Percentiles rank a stretch among this genome's conserved stretches.
Conservation (phyloP, 2,329 filamentous ascomycete genomes). For the Calonectria crousiana region DNA sequence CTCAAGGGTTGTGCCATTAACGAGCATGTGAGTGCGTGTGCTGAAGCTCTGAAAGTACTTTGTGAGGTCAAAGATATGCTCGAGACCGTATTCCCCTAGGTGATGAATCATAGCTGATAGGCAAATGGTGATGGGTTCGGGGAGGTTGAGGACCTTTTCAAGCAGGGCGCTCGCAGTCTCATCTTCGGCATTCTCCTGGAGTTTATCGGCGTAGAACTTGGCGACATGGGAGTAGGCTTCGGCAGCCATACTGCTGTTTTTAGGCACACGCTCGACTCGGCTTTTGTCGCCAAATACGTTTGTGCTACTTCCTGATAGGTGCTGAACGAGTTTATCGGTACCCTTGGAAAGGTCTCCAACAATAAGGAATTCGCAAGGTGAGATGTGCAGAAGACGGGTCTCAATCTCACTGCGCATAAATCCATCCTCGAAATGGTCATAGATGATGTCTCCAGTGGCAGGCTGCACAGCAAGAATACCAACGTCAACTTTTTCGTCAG, state of each 20-base stretch:
- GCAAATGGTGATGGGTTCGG: conserved; percentile 89
- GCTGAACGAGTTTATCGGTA: conserved; percentile 91
- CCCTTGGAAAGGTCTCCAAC: conserved; percentile 91
- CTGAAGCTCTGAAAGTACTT: conserved; percentile 98
- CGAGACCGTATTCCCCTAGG: conserved; percentile 89
- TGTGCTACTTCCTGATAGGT: conserved; percentile 88
- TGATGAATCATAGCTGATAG: conserved; percentile 97
- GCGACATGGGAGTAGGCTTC: conserved; percentile 91
- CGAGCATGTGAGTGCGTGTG: conserved; percentile 91
- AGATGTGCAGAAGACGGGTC: conserved; percentile 93
- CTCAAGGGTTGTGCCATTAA: conserved; percentile 94
- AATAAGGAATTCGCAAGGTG: conserved; percentile 93
- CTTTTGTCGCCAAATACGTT: conserved; percentile 95
- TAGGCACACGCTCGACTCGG: conserved; percentile 83
- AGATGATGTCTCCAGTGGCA: conserved; percentile 94
- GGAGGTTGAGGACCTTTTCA: conserved; percentile 86
- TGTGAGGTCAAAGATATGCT: conserved; percentile 95
- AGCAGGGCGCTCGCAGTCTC: conserved; percentile 75
- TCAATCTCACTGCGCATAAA: conserved; percentile 98
- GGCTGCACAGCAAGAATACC: conserved; percentile 95
- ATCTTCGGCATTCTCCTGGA: conserved; percentile 72
- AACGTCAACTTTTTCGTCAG: conserved; percentile 93
- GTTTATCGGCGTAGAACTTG: conserved; percentile 90
- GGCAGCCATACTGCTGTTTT: conserved; percentile 83
- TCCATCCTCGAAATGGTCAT: conserved; percentile 95